A percentile compares a stretch with the other conserved stretches of the same genome.
Evolutionary conservation across 2,329 filamentous ascomycete species (phyloP).

Genomic region (Hymenoscyphus salicellus): DNA sequence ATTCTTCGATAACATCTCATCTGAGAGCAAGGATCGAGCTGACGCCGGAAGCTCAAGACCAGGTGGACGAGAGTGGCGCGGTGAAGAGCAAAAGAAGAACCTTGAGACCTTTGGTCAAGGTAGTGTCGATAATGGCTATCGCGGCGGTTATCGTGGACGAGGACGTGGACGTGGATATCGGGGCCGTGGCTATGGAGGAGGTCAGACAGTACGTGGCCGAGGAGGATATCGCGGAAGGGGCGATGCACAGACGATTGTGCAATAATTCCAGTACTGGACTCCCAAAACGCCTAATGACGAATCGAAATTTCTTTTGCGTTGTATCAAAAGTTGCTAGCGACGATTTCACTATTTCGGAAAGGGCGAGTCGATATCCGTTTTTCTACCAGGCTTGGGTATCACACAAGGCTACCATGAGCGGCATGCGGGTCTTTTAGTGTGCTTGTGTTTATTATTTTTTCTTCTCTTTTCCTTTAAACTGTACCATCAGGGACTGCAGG

Average conservation of each 20-base stretch:
- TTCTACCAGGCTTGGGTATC: constrained; percentile 7
- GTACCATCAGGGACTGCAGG: constrained; percentile 31
- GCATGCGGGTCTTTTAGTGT: constrained; percentile 9
- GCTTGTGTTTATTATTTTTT: constrained; percentile 17
- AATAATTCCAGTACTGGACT: constrained; percentile 19
- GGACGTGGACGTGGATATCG: constrained; percentile 53
- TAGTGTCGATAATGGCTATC: constrained; percentile 79
- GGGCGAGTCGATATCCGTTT: constrained; percentile 20
- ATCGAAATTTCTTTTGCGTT: constrained; percentile 24
- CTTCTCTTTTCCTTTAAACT: constrained; percentile 20
- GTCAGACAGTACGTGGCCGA: constrained; percentile 30
- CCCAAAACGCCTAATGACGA: constrained; percentile 17
- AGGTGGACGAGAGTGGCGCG: constrained; percentile 84
- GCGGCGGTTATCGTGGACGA: constrained; percentile 74
- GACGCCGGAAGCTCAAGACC: constrained; percentile 65
- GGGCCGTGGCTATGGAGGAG: constrained; percentile 30
- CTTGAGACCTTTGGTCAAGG: constrained; percentile 97
- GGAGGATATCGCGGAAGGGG: constrained; percentile 32
- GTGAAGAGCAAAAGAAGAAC: constrained; percentile 90
- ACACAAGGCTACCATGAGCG: not conserved
- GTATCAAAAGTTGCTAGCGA: constrained; percentile 31
- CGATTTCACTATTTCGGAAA: constrained; percentile 24
- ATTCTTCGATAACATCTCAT: constrained; percentile 98
- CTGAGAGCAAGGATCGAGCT: constrained; percentile 83
- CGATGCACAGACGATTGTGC: constrained; percentile 26